Percentiles rank a stretch among this genome's conserved stretches.
Conservation (phyloP, 345 rosid genomes). For the Eutrema yunnanense region DNA sequence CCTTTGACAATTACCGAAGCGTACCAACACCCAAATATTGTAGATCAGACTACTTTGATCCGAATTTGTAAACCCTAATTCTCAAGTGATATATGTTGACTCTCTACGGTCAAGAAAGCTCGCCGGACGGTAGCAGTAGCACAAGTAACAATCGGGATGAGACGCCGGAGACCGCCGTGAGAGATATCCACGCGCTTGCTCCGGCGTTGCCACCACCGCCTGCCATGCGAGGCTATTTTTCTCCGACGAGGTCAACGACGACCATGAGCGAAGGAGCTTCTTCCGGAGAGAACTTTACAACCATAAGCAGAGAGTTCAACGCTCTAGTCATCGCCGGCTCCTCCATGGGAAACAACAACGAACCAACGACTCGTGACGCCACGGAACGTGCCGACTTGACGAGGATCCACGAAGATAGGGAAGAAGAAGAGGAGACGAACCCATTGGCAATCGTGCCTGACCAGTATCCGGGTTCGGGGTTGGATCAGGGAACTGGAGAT, state of each 20-base stretch:
- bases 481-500: constrained; percentile 10
- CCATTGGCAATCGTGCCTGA: constrained; percentile 79
- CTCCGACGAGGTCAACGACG: constrained; percentile 34
- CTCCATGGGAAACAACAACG: constrained; percentile 30
- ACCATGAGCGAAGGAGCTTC: constrained; percentile 30
- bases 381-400: constrained; percentile 6
- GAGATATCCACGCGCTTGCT: constrained; percentile 75
- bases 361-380: constrained; percentile 1
- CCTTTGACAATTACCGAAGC: not conserved
- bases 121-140: not conserved
- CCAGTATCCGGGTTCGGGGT: constrained; percentile 18
- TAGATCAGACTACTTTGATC: not conserved
- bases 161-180: constrained; percentile 27
- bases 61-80: not conserved
- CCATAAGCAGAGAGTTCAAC: constrained; percentile 90
- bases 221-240: constrained; percentile 36
- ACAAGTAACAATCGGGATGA: not conserved
- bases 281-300: constrained; percentile 70
- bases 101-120: constrained; percentile 7
- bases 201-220: constrained; percentile 52
- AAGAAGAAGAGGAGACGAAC: constrained; percentile 58
- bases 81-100: constrained; percentile 11
- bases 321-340: constrained; percentile 92
- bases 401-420: constrained; percentile 20
- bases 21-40: not conserved